A percentile compares a stretch with the other conserved stretches of the same genome.
Evolutionary conservation across 805 yeast species (phyloP).

Genomic region (Candida jianshihensis): DNA sequence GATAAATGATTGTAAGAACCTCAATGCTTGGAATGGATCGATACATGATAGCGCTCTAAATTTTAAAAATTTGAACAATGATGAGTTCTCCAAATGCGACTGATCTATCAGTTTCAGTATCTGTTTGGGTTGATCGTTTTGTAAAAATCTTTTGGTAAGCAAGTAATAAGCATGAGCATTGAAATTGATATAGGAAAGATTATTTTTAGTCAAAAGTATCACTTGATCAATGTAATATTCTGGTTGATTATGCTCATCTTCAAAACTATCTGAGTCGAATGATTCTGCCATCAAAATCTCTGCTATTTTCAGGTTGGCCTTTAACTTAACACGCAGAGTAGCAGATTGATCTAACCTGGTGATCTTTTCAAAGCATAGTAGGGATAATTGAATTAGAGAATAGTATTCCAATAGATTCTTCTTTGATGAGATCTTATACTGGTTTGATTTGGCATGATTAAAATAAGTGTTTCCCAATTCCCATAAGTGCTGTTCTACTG

Average conservation of each 20-base stretch:
- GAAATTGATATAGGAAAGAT: background rate
- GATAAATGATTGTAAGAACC: conserved; percentile 3
- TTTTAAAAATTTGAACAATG: conserved; percentile 6
- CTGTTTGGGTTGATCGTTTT: conserved; percentile 6
- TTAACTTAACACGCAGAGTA: conserved; percentile 20
- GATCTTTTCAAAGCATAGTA: conserved; percentile 17
- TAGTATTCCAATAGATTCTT: conserved; percentile 25
- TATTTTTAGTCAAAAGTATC: conserved; percentile 8
- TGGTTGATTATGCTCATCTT: conserved; percentile 3
- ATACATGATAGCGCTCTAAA: conserved; percentile 3
- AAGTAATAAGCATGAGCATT: conserved; percentile 6
- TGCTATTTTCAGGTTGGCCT: conserved; percentile 19
- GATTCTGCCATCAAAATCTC: conserved; percentile 19
- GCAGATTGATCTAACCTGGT: conserved; percentile 22
- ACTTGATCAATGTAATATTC: conserved; percentile 11
- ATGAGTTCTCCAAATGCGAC: background rate
- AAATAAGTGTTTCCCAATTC: conserved; percentile 8
- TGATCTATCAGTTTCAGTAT: conserved; percentile 5
- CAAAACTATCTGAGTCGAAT: background rate
- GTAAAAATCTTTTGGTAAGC: conserved; percentile 2
- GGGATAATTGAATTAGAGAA: conserved; percentile 23
- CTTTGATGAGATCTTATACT: conserved; percentile 12
- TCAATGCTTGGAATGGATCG: conserved; percentile 11
- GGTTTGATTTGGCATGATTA: conserved; percentile 4
- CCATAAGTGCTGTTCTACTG: conserved; percentile 9